Percentiles rank a stretch among this genome's conserved stretches.
These are phyloP conservation scores for Cyclotella cryptica DNA, from an alignment of 108 stramenopile genomes.

Conservation along the genomic window DNA sequence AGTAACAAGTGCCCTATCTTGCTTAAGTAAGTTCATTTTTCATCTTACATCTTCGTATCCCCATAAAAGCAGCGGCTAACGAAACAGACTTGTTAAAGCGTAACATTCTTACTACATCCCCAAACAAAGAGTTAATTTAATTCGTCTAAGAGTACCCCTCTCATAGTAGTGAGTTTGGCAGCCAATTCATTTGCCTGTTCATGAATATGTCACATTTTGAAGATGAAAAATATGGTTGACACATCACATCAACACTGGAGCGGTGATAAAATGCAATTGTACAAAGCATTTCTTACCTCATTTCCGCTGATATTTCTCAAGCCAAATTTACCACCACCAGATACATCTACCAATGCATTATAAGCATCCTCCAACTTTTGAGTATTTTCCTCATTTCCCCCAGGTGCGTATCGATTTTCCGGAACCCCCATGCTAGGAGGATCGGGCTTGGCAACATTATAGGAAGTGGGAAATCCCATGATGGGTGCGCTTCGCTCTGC, in stretches of 20 bases:
- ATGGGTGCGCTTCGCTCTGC: constrained; percentile 21
- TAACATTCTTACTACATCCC: neutral
- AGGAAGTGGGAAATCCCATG: constrained; percentile 57
- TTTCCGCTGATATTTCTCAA: constrained; percentile 59
- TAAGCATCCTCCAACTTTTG: constrained; percentile 61
- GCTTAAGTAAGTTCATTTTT: too few relatives aligned
- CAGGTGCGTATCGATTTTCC: constrained; percentile 12
- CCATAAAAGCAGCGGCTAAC: too few relatives aligned
- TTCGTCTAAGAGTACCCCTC: constrained; percentile 76
- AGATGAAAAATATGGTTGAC: neutral
- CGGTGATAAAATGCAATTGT: neutral
- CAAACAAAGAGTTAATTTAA: neutral
- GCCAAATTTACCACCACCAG: constrained; percentile 75
- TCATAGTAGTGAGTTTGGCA: constrained; percentile 63
- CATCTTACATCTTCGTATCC: too few relatives aligned
- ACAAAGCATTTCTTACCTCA: constrained; percentile 11
- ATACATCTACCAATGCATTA: constrained; percentile 57
- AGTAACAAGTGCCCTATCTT: too few relatives aligned
- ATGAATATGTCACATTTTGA: neutral
- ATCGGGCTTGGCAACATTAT: constrained; percentile 44
- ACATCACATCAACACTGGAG: neutral
- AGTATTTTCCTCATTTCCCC: constrained; percentile 53
- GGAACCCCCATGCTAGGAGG: neutral
- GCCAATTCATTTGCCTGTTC: constrained; percentile 61
- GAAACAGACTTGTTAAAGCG: too few relatives aligned